phyloP scores from a whole-genome alignment of 352 stramenopile species.

The Pythium phragmiticola region DNA sequence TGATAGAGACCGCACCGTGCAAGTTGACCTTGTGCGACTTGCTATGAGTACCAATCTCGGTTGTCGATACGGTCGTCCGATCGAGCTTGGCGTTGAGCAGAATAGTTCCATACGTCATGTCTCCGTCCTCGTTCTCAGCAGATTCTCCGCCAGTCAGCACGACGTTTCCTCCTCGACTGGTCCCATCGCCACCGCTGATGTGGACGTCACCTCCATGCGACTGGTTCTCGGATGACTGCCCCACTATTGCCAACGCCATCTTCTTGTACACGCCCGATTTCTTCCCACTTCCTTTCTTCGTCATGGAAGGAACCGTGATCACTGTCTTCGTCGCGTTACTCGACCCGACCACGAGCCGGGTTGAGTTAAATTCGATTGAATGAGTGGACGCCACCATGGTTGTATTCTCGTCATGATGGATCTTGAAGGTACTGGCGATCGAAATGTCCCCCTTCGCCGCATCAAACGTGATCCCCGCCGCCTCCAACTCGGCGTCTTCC shows the following conservation, averaged over 20 bases:
- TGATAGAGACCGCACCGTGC: conserved; percentile 57
- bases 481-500: conserved; percentile 42
- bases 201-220: conserved; percentile 51
- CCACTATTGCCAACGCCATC: conserved; percentile 49
- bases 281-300: neutral
- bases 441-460: conserved; percentile 35
- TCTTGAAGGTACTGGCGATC: conserved; percentile 37
- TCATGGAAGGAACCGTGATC: conserved; percentile 19
- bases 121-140: conserved; percentile 24
- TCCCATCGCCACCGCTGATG: conserved; percentile 52
- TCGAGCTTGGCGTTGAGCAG: conserved; percentile 59
- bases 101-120: conserved; percentile 34
- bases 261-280: conserved; percentile 18
- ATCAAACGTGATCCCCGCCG: conserved; percentile 51
- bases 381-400: conserved; percentile 42
- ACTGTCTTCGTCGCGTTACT: conserved; percentile 11
- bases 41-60: conserved; percentile 60
- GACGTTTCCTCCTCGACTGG: conserved; percentile 45
- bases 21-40: conserved; percentile 49
- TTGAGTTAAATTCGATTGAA: conserved; percentile 52
- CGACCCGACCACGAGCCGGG: conserved; percentile 26
- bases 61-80: conserved; percentile 38
- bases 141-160: conserved; percentile 43
- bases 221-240: conserved; percentile 48
- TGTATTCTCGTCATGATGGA: conserved; percentile 46